Percentiles rank a stretch among this genome's conserved stretches.
phyloP scores from a whole-genome alignment of 345 rosid genomes.

The Cardamine resedifolia region DNA sequence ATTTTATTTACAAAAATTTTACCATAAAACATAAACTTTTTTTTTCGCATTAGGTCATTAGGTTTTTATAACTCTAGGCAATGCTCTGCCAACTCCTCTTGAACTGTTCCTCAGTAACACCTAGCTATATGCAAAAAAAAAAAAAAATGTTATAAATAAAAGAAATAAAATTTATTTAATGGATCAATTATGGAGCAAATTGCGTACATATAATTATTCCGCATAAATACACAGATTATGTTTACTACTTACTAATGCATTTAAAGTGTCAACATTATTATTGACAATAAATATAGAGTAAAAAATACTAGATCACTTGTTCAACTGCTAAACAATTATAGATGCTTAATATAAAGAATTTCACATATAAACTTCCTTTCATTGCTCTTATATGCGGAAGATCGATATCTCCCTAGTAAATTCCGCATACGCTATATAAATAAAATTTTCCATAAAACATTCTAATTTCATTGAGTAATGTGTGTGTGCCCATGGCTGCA shows the following conservation, averaged over 20 bases:
- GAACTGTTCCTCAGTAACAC: constrained; percentile 96
- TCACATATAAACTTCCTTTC: not conserved
- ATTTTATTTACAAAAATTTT: no score
- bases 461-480: not conserved
- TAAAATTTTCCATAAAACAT: not conserved
- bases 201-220: not conserved
- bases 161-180: not conserved
- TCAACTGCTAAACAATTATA: not conserved
- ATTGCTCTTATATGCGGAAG: not conserved
- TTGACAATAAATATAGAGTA: no score
- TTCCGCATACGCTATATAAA: not conserved
- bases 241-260: not conserved
- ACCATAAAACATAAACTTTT: no score
- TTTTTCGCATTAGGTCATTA: no score
- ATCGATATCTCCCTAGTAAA: not conserved
- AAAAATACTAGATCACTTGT: no score
- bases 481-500: constrained; percentile 81
- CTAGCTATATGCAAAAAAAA: constrained; percentile 30
- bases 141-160: not conserved
- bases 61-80: no score
- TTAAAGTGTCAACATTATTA: not conserved
- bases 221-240: not conserved
- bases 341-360: not conserved
- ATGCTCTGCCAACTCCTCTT: constrained; percentile 56
- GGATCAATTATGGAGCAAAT: not conserved